phyloP scores from a whole-genome alignment of 306 rosid genomes.

The barrel medic (Medicago truncatula) region MtrunA17r5.0-ANR NC_053048.1:50097001-50097500 shows the following conservation, averaged over 20 bases:
- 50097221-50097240: not conserved
- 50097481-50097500: too few species aligned
- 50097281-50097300: slow-evolving; percentile 46
- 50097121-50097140: slow-evolving; percentile 27
- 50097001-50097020: too few species aligned
- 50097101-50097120: slow-evolving; percentile 2
- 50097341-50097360: slow-evolving; percentile 33
- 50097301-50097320: slow-evolving; percentile 38
- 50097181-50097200: not conserved
- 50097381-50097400: slow-evolving; percentile 39
- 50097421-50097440: too few species aligned
- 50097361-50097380: slow-evolving; percentile 39
- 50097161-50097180: slow-evolving; percentile 9
- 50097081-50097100: not conserved
- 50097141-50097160: slow-evolving; percentile 14
- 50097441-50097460: too few species aligned
- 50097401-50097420: slow-evolving; percentile 1
- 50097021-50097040: too few species aligned
- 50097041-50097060: not conserved
- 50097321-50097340: slow-evolving; percentile 21
- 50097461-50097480: too few species aligned
- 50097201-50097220: not conserved
- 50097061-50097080: slow-evolving; percentile 3
- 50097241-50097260: slow-evolving; percentile 2
- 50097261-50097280: slow-evolving; percentile 40